These are phyloP conservation scores for Ajuga reptans DNA, from an alignment of 305 asterid genomes.

Conservation along the genomic window DNA sequence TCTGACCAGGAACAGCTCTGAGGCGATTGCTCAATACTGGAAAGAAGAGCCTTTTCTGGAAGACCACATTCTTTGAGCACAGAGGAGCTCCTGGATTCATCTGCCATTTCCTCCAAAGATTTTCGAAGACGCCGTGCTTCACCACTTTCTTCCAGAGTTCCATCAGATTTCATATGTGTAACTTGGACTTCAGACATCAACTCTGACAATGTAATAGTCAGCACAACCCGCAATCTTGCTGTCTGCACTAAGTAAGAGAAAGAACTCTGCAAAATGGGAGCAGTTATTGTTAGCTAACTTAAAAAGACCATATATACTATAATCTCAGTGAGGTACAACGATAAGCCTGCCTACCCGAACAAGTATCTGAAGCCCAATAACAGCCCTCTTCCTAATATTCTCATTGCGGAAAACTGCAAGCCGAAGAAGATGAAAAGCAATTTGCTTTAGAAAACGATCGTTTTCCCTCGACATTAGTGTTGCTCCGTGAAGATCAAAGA, in stretches of 20 bases:
- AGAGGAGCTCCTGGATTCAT: slow-evolving; percentile 56
- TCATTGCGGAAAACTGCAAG: slow-evolving; percentile 90
- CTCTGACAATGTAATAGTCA: slow-evolving; percentile 89
- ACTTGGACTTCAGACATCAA: slow-evolving; percentile 99
- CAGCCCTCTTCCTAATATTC: slow-evolving; percentile 81
- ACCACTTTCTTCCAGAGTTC: slow-evolving; percentile 88
- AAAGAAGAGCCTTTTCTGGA: slow-evolving; percentile 55
- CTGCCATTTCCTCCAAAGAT: slow-evolving; percentile 78
- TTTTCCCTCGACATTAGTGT: slow-evolving; percentile 96
- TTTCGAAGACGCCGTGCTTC: slow-evolving; percentile 89
- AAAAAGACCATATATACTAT: background rate
- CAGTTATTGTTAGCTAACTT: slow-evolving; percentile 6
- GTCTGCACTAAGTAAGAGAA: slow-evolving; percentile 76
- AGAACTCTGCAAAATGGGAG: slow-evolving; percentile 59
- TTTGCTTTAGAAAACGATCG: slow-evolving; percentile 91
- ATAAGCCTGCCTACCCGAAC: slow-evolving; percentile 57
- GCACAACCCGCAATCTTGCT: slow-evolving; percentile 80
- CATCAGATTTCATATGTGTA: slow-evolving; percentile 89
- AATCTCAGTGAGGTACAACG: slow-evolving; percentile 5
- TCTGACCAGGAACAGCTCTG: slow-evolving; percentile 76
- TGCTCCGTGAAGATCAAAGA: slow-evolving; percentile 91
- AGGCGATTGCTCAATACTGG: slow-evolving; percentile 37
- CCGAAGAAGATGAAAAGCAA: slow-evolving; percentile 91
- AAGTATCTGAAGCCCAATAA: slow-evolving; percentile 90
- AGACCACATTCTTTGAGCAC: slow-evolving; percentile 65